These are phyloP conservation scores for Phytopythium litorale DNA, from an alignment of 352 stramenopile genomes.

Conservation along the genomic window DNA sequence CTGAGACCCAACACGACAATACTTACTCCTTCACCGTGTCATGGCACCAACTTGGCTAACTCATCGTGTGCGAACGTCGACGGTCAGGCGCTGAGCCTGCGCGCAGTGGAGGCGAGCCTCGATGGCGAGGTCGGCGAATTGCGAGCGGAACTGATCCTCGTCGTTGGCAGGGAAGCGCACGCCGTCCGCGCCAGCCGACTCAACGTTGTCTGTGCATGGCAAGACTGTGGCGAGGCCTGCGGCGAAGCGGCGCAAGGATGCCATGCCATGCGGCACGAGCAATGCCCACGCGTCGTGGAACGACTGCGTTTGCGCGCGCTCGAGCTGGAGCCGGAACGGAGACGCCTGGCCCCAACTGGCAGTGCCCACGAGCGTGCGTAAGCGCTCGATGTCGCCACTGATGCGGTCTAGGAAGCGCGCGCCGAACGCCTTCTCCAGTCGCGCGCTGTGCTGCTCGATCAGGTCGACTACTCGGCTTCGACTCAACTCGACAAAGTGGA, in stretches of 20 bases:
- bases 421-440: constrained; percentile 18
- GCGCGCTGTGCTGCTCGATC: constrained; percentile 21
- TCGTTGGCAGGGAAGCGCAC: constrained; percentile 7
- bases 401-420: constrained; percentile 19
- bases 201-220: neutral
- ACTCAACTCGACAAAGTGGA: constrained; percentile 16
- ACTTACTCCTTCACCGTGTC: neutral
- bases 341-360: neutral
- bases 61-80: neutral
- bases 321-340: neutral
- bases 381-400: constrained; percentile 20
- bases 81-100: constrained; percentile 5
- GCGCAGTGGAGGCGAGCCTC: constrained; percentile 12
- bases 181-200: neutral
- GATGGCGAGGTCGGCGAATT: constrained; percentile 11
- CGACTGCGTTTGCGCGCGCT: constrained; percentile 1
- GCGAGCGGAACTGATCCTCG: constrained; percentile 6
- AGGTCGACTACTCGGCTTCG: constrained; percentile 17
- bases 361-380: constrained; percentile 4
- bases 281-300: constrained; percentile 16
- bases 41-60: neutral
- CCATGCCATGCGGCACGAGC: constrained; percentile 4
- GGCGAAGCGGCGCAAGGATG: constrained; percentile 13
- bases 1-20: neutral
- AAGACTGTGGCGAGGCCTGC: constrained; percentile 15